Evolutionary conservation across 2,329 filamentous ascomycete species (phyloP), one percentile per base, ranked within the genome.

Genomic region (Aspergillus udagawae): DNA sequence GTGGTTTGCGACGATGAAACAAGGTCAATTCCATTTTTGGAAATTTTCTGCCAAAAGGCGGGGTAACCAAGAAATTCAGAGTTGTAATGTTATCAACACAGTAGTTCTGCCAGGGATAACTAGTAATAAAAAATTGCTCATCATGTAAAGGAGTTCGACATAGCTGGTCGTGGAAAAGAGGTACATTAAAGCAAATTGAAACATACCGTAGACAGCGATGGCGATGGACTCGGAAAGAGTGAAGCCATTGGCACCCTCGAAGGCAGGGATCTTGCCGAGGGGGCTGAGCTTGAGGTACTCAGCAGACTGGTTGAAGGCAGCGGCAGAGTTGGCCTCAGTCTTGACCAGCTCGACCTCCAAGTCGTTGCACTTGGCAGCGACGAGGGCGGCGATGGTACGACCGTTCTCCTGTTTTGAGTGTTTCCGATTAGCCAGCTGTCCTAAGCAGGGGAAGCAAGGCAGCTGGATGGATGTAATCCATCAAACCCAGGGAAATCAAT

Each of bases 71-170:
- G 35, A 53, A 59, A 57, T 88, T 90, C 86, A 93, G 91, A 88
- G 82, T 78, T 82, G 86, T 63, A 66, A 21, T 38, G 58, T 71
- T 72, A 85, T 96, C 92, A 92, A 96, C 92, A 97, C 77, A 79
- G 75, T 80, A 80, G 78, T 95, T 97, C 90, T 94, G 93, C 90
- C 91, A 97, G 93, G 93, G 91, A 96, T 96, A 96, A 96, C 91
- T 94, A 89, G 73, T 73, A 75, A 82, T 87, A 83, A 85, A 80
- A 82, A 80, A 82, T 83, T 89, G 87, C 85, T 93, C 91, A 90
- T 91, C 83, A 86, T 79, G 68, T 65, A 68, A 66, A 61, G 27
- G 38, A 53, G 50, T 52, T 57, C 55, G 53, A 52, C 47, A 53
- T 52, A 52, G 29, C n/a, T 25, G 53, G 59, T 58, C 21, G 51